These are phyloP conservation scores for Byssoonygena ceratinophila DNA, from an alignment of 2,329 filamentous ascomycete genomes.

Conservation along the genomic window DNA sequence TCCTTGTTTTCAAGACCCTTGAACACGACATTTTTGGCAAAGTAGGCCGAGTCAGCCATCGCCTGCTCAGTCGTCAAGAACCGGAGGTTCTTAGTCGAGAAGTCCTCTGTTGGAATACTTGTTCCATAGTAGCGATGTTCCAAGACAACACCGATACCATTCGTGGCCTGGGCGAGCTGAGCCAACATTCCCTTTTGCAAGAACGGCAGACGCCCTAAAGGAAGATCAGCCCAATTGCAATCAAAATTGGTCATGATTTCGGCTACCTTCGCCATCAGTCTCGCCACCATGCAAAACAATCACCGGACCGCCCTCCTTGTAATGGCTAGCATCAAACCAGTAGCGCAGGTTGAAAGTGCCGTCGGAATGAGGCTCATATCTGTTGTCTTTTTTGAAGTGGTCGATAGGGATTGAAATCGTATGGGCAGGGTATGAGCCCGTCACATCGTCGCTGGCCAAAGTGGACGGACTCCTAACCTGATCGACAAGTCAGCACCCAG, in stretches of 20 bases:
- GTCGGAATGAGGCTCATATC: slow-evolving; percentile 65
- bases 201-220: slow-evolving; percentile 53
- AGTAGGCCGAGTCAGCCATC: slow-evolving; percentile 69
- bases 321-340: slow-evolving; percentile 71
- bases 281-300: slow-evolving; percentile 68
- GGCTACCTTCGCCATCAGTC: slow-evolving; percentile 39
- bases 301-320: slow-evolving; percentile 66
- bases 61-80: slow-evolving; percentile 79
- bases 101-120: slow-evolving; percentile 57
- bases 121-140: slow-evolving; percentile 82
- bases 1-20: slow-evolving; percentile 57
- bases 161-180: slow-evolving; percentile 57
- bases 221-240: background rate
- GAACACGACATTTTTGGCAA: slow-evolving; percentile 62
- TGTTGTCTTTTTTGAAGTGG: slow-evolving; percentile 70
- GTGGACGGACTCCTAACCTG: slow-evolving; percentile 1
- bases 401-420: slow-evolving; percentile 55
- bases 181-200: slow-evolving; percentile 68
- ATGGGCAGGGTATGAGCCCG: slow-evolving; percentile 36
- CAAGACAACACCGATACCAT: slow-evolving; percentile 67
- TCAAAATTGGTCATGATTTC: background rate
- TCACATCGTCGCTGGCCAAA: slow-evolving; percentile 14
- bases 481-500: background rate
- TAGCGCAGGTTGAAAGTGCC: slow-evolving; percentile 62
- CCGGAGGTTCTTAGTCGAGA: slow-evolving; percentile 59